A percentile compares a stretch with the other conserved stretches of the same genome.
phyloP scores from a whole-genome alignment of 2,329 filamentous ascomycete species.

The Trichophyton mentagrophytes region DNA sequence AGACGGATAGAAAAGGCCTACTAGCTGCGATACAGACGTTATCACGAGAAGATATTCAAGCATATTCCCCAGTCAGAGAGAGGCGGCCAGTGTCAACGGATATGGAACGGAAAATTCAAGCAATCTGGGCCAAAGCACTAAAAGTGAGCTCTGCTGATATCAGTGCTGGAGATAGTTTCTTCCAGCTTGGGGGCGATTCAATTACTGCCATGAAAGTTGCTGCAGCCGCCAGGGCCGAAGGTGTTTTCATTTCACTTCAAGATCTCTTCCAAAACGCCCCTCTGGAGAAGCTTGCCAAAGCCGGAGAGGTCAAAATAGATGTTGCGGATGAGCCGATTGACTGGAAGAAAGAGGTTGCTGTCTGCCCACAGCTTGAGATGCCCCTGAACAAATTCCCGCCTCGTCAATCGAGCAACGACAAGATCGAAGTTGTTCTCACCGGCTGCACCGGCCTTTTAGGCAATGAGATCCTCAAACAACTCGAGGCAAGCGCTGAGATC shows the following conservation, averaged over 20 bases:
- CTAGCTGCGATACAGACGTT: conserved; percentile 15
- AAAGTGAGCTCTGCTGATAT: conserved; percentile 6
- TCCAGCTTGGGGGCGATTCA: conserved; percentile 7
- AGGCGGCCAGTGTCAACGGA: conserved; percentile 4
- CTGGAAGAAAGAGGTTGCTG: conserved; percentile 7
- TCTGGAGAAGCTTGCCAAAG: conserved; percentile 5
- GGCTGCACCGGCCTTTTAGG: conserved; percentile 30
- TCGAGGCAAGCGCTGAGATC: conserved; percentile 25
- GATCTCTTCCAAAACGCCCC: conserved; percentile 8
- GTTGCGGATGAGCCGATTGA: background rate
- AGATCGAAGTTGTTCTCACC: conserved; percentile 15
- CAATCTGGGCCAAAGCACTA: conserved; percentile 8
- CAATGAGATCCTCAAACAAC: conserved; percentile 24
- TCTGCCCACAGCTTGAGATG: background rate
- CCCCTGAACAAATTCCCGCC: background rate
- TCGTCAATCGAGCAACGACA: background rate
- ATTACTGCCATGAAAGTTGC: conserved; percentile 6
- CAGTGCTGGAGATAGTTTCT: conserved; percentile 5
- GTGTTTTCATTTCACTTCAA: background rate
- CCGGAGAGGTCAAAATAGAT: background rate
- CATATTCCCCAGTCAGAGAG: background rate
- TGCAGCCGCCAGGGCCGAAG: background rate
- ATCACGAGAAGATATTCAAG: background rate
- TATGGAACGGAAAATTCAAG: conserved; percentile 8
- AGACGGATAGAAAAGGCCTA: conserved; percentile 21